A percentile compares a stretch with the other conserved stretches of the same genome.
phyloP scores from a whole-genome alignment of 345 rosid species.

The Brassica juncea region DNA sequence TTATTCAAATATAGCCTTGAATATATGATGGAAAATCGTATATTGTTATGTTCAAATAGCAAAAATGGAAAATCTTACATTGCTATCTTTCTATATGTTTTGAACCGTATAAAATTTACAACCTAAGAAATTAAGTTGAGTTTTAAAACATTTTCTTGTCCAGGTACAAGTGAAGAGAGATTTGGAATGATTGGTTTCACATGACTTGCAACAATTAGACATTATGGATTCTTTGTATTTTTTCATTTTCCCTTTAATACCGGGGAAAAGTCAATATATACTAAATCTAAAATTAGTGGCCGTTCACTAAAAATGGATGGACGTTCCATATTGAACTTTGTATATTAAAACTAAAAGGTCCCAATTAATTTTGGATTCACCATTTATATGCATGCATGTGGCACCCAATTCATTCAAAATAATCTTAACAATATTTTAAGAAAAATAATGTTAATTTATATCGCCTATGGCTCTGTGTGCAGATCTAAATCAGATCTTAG shows the following conservation, averaged over 20 bases:
- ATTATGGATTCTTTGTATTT: background rate
- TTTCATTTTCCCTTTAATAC: background rate
- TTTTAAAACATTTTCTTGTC: conserved; percentile 1
- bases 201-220: conserved; percentile 1
- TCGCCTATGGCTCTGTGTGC: background rate
- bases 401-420: conserved; percentile 11
- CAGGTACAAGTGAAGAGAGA: conserved; percentile 13
- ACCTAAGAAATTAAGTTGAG: background rate
- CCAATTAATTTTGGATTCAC: conserved; percentile 14
- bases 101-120: background rate
- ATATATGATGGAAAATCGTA: conserved; percentile 3
- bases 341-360: background rate
- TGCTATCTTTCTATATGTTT: background rate
- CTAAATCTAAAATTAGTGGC: conserved; percentile 4
- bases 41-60: background rate
- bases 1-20: background rate
- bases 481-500: background rate
- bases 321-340: conserved; percentile 5
- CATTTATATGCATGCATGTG: conserved; percentile 27
- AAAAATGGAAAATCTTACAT: background rate
- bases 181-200: background rate
- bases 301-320: conserved; percentile 9
- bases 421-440: background rate
- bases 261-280: background rate
- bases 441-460: background rate